phyloP scores from a whole-genome alignment of 441 rosid species.

The Populus hybrid region DNA sequence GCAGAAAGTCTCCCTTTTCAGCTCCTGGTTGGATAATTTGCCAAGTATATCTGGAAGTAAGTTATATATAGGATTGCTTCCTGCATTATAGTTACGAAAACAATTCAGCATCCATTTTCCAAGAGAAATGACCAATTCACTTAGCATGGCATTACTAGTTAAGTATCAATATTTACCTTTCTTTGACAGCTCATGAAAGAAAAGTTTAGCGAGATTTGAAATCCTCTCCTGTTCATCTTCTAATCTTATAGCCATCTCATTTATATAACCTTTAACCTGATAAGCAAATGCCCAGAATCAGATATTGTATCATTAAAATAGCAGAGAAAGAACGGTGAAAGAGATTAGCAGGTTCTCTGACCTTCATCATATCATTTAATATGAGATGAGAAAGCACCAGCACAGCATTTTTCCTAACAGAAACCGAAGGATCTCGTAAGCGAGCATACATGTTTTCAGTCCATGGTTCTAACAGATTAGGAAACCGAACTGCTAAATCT shows the following conservation, averaged over 20 bases:
- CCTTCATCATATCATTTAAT: conserved; percentile 99
- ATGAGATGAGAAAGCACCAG: conserved; percentile 98
- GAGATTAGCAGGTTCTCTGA: conserved; percentile 27
- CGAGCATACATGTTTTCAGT: conserved; percentile 95
- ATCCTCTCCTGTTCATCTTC: conserved; percentile 92
- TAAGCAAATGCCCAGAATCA: conserved; percentile 28
- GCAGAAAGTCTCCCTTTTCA: conserved; percentile 77
- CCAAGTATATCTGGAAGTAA: conserved; percentile 97
- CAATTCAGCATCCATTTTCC: conserved; percentile 21
- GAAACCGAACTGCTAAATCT: conserved; percentile 97
- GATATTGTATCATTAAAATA: conserved; percentile 5
- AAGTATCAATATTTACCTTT: conserved; percentile 56
- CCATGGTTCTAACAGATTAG: conserved; percentile 97
- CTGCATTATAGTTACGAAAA: conserved; percentile 38
- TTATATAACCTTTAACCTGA: conserved; percentile 94
- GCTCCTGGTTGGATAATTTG: conserved; percentile 69
- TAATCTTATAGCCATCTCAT: conserved; percentile 89
- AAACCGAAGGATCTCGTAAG: conserved; percentile 67
- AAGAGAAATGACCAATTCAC: conserved; percentile 9
- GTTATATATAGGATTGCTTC: conserved; percentile 95
- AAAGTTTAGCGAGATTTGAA: conserved; percentile 87
- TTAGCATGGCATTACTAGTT: conserved; percentile 3
- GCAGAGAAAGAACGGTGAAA: conserved; percentile 15
- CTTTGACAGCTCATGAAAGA: conserved; percentile 93
- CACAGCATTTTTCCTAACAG: conserved; percentile 98